phyloP scores from a whole-genome alignment of 1,284 basidiomycete genomes.

The Irpex rosettiformis region DNA sequence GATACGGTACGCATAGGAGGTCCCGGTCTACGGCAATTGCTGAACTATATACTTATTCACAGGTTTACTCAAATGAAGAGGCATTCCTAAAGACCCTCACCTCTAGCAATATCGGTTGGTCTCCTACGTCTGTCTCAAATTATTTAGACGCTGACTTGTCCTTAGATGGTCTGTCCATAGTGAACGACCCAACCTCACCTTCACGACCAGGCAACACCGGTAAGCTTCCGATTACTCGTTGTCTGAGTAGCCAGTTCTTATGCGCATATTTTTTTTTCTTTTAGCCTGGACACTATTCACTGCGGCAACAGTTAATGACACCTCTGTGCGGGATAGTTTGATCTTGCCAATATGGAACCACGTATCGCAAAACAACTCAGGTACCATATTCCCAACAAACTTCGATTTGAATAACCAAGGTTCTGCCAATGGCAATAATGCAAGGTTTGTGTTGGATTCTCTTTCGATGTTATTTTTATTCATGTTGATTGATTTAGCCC shows the following conservation, averaged over 20 bases:
- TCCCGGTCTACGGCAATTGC: not conserved
- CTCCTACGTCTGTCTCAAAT: not conserved
- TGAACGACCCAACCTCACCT: conserved; percentile 6
- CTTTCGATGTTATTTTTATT: not conserved
- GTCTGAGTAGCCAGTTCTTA: not conserved
- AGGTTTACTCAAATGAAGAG: conserved; percentile 18
- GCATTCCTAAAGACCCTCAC: conserved; percentile 14
- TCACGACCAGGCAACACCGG: conserved; percentile 3
- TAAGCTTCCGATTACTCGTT: not conserved
- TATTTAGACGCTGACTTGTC: not conserved
- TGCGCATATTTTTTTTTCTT: not conserved
- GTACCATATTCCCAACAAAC: conserved; percentile 13
- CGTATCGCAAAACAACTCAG: conserved; percentile 17
- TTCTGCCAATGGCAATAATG: conserved; percentile 5
- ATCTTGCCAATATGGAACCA: conserved; percentile 21
- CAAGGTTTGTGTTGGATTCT: conserved; percentile 15
- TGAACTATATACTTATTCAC: not conserved
- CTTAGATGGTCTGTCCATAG: conserved; percentile 18
- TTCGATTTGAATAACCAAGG: conserved; percentile 18
- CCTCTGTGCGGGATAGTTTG: conserved; percentile 18
- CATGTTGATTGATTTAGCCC: conserved; percentile 9
- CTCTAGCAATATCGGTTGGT: not conserved
- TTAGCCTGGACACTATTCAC: conserved; percentile 26
- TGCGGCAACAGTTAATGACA: conserved; percentile 20
- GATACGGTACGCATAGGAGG: conserved; percentile 16